Evolutionary conservation across 1,284 basidiomycete genomes (phyloP).

Genomic region (Sphagnurus paluster): DNA sequence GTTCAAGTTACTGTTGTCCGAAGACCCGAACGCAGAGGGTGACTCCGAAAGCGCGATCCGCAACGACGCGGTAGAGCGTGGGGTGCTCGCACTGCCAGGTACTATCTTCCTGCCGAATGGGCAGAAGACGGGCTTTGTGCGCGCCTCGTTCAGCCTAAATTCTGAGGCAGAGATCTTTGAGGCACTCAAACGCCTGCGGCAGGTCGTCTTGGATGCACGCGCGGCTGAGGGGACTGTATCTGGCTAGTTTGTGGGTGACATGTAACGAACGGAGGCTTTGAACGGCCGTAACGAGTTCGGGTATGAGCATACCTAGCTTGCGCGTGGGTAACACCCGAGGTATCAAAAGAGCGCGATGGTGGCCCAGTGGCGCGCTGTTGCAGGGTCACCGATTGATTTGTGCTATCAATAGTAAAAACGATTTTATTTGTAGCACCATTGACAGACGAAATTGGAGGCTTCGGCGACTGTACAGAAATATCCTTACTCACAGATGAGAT

Average conservation of each 20-base stretch:
- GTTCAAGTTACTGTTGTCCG: constrained; percentile 62
- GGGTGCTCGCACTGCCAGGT: constrained; percentile 89
- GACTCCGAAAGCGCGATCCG: constrained; percentile 82
- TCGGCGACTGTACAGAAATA: too few species aligned
- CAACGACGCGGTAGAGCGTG: constrained; percentile 76
- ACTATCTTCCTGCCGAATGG: constrained; percentile 75
- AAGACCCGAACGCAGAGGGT: constrained; percentile 16
- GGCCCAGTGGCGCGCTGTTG: too few species aligned
- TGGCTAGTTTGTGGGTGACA: not conserved
- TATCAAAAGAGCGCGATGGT: too few species aligned
- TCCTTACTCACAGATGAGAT: too few species aligned
- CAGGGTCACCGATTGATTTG: too few species aligned
- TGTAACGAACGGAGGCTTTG: too few species aligned
- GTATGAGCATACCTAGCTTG: too few species aligned
- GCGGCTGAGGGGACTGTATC: constrained; percentile 16
- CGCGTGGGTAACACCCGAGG: too few species aligned
- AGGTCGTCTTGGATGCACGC: constrained; percentile 55
- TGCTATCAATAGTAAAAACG: too few species aligned
- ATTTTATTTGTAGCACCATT: too few species aligned
- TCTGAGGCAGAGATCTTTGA: constrained; percentile 70
- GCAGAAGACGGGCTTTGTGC: constrained; percentile 68
- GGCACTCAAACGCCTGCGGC: constrained; percentile 67
- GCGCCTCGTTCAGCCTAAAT: constrained; percentile 79
- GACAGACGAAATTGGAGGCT: too few species aligned
- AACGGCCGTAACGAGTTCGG: too few species aligned